These are phyloP conservation scores for Boletus edulis DNA, from an alignment of 768 basidiomycete genomes.

Conservation along the genomic window DNA sequence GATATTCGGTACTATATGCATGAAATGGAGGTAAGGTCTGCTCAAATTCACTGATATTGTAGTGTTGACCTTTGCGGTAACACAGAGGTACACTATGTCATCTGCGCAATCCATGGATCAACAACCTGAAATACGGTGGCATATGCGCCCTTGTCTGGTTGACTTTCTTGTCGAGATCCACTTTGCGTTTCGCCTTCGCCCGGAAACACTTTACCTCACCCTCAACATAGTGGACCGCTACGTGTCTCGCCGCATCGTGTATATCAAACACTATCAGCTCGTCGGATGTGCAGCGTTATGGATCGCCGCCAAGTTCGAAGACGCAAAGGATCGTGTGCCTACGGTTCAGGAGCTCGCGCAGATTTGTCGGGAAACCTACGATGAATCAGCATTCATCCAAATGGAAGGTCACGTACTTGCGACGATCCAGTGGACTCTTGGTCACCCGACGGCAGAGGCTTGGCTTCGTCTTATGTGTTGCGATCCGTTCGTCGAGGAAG, in stretches of 20 bases:
- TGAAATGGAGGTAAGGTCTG: conserved; percentile 89
- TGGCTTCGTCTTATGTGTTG: conserved; percentile 89
- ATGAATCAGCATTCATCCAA: conserved; percentile 96
- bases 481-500: conserved; percentile 73
- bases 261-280: conserved; percentile 98
- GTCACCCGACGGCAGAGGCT: conserved; percentile 96
- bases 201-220: conserved; percentile 97
- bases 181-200: conserved; percentile 94
- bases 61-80: conserved; percentile 6
- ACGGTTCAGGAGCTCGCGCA: conserved; percentile 92
- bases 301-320: conserved; percentile 99
- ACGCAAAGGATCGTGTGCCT: conserved; percentile 97
- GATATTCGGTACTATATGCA: conserved; percentile 95
- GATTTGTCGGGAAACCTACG: conserved; percentile 96
- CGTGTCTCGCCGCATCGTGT: conserved; percentile 96
- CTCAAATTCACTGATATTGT: neutral
- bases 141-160: conserved; percentile 98
- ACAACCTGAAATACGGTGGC: conserved; percentile 98
- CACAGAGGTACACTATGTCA: conserved; percentile 79
- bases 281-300: conserved; percentile 98
- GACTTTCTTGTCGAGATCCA: conserved; percentile 99
- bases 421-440: conserved; percentile 95
- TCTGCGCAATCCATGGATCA: conserved; percentile 97
- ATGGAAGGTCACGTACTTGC: conserved; percentile 98
- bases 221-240: conserved; percentile 99